Evolutionary conservation across 768 basidiomycete species (phyloP), one percentile per base, ranked within the genome.

Genomic region (Boletus bicolor): DNA sequence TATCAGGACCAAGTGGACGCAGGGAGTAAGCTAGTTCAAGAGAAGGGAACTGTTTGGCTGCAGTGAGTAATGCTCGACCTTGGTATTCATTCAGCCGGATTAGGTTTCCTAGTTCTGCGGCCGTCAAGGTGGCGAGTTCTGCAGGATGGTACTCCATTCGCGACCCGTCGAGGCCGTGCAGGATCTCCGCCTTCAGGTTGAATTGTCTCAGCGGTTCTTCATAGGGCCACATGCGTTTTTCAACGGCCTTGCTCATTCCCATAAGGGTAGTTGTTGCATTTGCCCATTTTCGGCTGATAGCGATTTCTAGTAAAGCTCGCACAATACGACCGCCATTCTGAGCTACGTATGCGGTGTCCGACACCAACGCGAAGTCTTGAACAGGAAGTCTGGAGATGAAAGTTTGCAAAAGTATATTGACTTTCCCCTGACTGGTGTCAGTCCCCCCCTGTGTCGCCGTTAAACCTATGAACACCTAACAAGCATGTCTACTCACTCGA

Each of bases 281-380:
- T 3, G 95, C 94, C 91, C 91, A 98, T 70, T 94, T 93, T 59
- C 82, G 83, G 69, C 92, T 93, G 64, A 98, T 82, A 0, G 91
- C 93, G 32, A 98, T 96, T 68, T 99, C 97, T 15, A 98, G 81
- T 1, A 99, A 77, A 42, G 94, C 92, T n/a, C 97, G 85, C 51
- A 92, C 80, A 60, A 99, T 98, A 57, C 97, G 89, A 17, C 89
- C 94, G 15, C 87, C 91, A 64, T 98, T 99, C 68, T 98, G 95
- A 24, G 94, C 91, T 41, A 86, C 92, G 67, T 96, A 99, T 2
- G 87, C 92, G 66, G 85, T 88, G 67, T 99, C 97, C 1, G 97
- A 98, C 7, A 98, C 87, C 55, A 99, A 76, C 9, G 97, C 97
- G 64, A 97, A 99, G 72, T 99, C 97, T 57, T 97, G 89, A 14